A percentile compares a stretch with the other conserved stretches of the same genome.
Conservation (phyloP, 2,329 filamentous ascomycete species). For the Cephalotrichum gorgonifer region DNA sequence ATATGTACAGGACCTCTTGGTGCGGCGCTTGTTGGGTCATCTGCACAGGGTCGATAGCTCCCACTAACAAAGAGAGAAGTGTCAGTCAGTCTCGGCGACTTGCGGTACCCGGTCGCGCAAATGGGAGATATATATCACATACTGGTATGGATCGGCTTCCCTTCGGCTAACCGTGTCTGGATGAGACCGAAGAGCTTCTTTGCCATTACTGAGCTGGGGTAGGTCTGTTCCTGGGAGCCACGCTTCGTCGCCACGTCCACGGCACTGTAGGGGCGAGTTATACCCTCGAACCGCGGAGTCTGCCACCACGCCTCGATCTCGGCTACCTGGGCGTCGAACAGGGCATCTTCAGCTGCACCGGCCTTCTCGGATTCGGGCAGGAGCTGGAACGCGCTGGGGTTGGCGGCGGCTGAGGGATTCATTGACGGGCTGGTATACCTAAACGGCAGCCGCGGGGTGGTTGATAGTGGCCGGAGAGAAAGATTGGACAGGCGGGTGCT, state of each 20-base stretch:
- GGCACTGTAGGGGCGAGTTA: constrained; percentile 83
- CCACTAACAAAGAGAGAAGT: constrained; percentile 59
- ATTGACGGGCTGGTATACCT: background rate
- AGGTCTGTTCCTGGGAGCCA: constrained; percentile 75
- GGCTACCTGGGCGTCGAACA: constrained; percentile 74
- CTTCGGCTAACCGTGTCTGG: constrained; percentile 63
- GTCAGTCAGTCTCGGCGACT: constrained; percentile 8
- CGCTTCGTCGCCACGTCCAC: constrained; percentile 90
- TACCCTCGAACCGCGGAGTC: constrained; percentile 72
- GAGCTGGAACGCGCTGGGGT: constrained; percentile 77
- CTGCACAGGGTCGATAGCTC: constrained; percentile 95
- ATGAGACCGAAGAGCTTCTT: constrained; percentile 88
- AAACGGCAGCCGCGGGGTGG: background rate
- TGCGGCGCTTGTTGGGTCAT: constrained; percentile 98
- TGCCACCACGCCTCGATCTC: constrained; percentile 89
- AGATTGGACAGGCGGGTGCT: background rate
- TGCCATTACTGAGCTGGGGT: constrained; percentile 90
- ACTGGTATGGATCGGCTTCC: constrained; percentile 90
- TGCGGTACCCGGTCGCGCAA: background rate
- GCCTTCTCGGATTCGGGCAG: constrained; percentile 68
- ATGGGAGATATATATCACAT: constrained; percentile 19
- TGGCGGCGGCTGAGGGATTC: constrained; percentile 11
- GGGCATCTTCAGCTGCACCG: constrained; percentile 69
- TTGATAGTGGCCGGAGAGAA: background rate
- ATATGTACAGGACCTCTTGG: constrained; percentile 93